phyloP scores from a whole-genome alignment of 2,329 filamentous ascomycete species.

The Neofusicoccum parvum region DNA sequence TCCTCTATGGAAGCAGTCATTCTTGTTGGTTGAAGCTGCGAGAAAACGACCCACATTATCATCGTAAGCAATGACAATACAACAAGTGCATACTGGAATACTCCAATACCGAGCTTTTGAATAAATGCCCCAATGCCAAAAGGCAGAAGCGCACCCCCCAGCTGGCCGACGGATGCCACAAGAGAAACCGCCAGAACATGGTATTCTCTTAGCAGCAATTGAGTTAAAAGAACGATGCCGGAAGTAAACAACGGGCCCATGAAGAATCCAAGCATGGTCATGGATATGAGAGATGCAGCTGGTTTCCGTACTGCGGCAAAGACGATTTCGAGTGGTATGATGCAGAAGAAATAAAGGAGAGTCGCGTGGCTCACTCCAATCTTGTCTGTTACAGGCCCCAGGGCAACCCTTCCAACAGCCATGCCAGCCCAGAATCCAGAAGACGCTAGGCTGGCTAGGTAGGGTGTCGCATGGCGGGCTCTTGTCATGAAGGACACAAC shows the following conservation, averaged over 20 bases:
- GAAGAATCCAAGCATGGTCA: conserved; percentile 41
- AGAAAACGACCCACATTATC: conserved; percentile 28
- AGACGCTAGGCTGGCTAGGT: conserved; percentile 44
- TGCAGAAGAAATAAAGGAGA: conserved; percentile 28
- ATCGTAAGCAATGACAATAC: conserved; percentile 29
- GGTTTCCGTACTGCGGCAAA: conserved; percentile 25
- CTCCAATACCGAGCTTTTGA: conserved; percentile 41
- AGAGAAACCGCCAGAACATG: conserved; percentile 50
- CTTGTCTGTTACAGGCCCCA: conserved; percentile 37
- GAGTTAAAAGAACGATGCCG: conserved; percentile 42
- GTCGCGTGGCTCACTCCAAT: conserved; percentile 33
- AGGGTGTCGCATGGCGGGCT: conserved; percentile 39
- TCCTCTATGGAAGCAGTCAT: no score
- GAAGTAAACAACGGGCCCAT: conserved; percentile 49
- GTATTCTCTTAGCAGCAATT: conserved; percentile 41
- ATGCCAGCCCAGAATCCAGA: conserved; percentile 51
- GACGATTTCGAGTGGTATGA: background rate
- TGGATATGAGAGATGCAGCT: conserved; percentile 32
- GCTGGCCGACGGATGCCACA: conserved; percentile 47
- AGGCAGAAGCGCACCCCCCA: conserved; percentile 48
- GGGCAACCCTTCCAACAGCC: conserved; percentile 41
- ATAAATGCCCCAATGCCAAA: conserved; percentile 48
- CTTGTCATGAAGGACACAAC: conserved; percentile 50
- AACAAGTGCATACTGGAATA: conserved; percentile 39
- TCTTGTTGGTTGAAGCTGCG: background rate